Evolutionary conservation across 2,329 filamentous ascomycete species (phyloP).

Genomic region (Coniochaeta prunicola): DNA sequence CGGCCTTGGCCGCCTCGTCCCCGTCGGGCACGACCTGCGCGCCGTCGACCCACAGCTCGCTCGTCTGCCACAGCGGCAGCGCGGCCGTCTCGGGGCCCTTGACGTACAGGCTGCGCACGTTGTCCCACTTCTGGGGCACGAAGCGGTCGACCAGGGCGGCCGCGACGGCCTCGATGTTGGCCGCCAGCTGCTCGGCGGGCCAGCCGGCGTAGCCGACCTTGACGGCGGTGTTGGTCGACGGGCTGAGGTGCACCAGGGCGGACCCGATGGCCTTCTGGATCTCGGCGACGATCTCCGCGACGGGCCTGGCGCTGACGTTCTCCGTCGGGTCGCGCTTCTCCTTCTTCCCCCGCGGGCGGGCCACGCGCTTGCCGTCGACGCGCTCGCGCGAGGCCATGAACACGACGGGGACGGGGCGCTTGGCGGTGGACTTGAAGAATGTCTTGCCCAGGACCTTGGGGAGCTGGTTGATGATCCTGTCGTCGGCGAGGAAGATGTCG

Average conservation of each 20-base stretch:
- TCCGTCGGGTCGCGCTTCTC: slow-evolving; percentile 22
- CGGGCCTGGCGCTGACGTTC: slow-evolving; percentile 39
- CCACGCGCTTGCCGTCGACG: slow-evolving; percentile 50
- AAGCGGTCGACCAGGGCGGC: slow-evolving; percentile 67
- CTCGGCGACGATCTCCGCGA: slow-evolving; percentile 68
- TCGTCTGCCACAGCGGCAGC: slow-evolving; percentile 88
- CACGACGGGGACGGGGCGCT: slow-evolving; percentile 79
- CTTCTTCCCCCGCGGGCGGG: slow-evolving; percentile 48
- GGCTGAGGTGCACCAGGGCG: slow-evolving; percentile 74
- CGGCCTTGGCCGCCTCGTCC: slow-evolving; percentile 39
- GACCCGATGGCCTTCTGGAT: slow-evolving; percentile 69
- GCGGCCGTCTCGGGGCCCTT: slow-evolving; percentile 85
- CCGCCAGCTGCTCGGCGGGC: slow-evolving; percentile 66
- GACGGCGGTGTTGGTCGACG: slow-evolving; percentile 73
- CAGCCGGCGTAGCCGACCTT: slow-evolving; percentile 71
- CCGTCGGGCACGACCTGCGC: slow-evolving; percentile 60
- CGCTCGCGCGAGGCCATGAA: slow-evolving; percentile 57
- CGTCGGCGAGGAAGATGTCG: slow-evolving; percentile 90
- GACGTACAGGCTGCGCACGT: slow-evolving; percentile 77
- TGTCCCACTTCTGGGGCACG: slow-evolving; percentile 80
- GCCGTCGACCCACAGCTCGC: slow-evolving; percentile 82
- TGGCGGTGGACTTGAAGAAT: slow-evolving; percentile 78
- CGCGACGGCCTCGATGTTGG: slow-evolving; percentile 71
- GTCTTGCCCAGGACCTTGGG: slow-evolving; percentile 79
- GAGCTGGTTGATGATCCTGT: slow-evolving; percentile 69